phyloP scores from a whole-genome alignment of 257 asterid genomes.

The Ilex aquifolium region DNA sequence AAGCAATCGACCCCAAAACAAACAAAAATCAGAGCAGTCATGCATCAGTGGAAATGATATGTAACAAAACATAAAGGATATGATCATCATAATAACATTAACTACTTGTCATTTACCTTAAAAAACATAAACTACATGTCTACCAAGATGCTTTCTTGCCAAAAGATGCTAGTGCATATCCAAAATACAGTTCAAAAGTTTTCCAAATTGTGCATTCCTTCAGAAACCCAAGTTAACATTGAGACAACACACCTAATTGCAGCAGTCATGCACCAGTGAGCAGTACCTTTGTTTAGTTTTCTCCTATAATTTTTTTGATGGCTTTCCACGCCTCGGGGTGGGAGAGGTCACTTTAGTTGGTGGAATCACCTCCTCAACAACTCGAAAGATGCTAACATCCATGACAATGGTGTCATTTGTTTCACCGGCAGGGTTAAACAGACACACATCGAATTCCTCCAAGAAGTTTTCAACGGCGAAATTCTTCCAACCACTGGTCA shows the following conservation, averaged over 20 bases:
- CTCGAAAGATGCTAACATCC: constrained; percentile 12
- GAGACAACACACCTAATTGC: background rate
- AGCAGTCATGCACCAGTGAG: background rate
- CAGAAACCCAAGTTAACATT: background rate
- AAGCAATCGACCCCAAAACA: no score
- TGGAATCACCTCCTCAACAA: background rate
- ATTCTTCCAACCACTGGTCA: constrained; percentile 30
- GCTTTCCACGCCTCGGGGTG: background rate
- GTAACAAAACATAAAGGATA: no score
- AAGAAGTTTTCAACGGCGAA: constrained; percentile 26
- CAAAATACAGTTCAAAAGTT: no score
- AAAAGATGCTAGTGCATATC: no score
- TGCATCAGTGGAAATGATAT: no score
- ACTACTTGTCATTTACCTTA: no score
- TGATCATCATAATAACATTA: no score
- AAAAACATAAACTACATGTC: no score
- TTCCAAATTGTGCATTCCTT: no score
- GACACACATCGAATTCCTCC: constrained; percentile 28
- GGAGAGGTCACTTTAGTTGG: background rate
- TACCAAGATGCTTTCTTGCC: no score
- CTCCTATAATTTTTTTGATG: background rate
- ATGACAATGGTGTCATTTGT: background rate
- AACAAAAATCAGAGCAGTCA: no score
- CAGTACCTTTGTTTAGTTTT: background rate
- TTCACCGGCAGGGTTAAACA: constrained; percentile 9